Base-by-base conservation (phyloP, 1,284 basidiomycete species). In the Neonothopanus nambi region DNA sequence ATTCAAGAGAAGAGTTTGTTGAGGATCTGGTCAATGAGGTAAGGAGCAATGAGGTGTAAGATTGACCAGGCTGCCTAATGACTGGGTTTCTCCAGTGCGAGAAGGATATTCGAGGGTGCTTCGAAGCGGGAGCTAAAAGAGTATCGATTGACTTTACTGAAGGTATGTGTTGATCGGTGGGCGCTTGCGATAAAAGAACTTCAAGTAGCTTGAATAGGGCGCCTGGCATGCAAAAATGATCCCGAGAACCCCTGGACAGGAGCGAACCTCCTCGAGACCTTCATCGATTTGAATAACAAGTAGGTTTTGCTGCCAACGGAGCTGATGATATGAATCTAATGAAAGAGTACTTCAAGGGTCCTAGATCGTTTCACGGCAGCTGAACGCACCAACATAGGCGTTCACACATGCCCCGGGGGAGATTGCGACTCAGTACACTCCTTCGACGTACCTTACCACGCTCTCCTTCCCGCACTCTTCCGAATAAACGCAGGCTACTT, bases 381-480 rank as follows among this genome's bases (percentile, higher is more conserved):
- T 13, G 49, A 51, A 20, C 49, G 49, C 23, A 21, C 30, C 33
- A 51, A 51, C n/a, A 51, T 51, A 5, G 49, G 49, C 30, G n/a
- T 51, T n/a, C 49, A 51, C 49, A 44, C 49, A n/a, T 51, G 49
- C 17, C 49, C 49, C 23, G 49, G 49, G 15, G 49, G 49, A 37
- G 49, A 51, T 26, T 51, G 49, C 17, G 49, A 51, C 17, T 43
- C 49, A 26, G 49, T 44, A 7, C 49, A 51, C 18, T 51, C 49
- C 20, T 37, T 33, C 30, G 49, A 51, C 17, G 49, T 51, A 20
- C 49, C 49, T 18, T 51, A 51, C 15, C 49, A 51, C 15, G 21
- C 30, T 3, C 49, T 51, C 21, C 49, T 51, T n/a, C 41, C 49
- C 21, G 12, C 18, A 18, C 30, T 51, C 3, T 51, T 51, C 41